Conservation (phyloP, 768 basidiomycete genomes). For the Pholiota microspora region DNA sequence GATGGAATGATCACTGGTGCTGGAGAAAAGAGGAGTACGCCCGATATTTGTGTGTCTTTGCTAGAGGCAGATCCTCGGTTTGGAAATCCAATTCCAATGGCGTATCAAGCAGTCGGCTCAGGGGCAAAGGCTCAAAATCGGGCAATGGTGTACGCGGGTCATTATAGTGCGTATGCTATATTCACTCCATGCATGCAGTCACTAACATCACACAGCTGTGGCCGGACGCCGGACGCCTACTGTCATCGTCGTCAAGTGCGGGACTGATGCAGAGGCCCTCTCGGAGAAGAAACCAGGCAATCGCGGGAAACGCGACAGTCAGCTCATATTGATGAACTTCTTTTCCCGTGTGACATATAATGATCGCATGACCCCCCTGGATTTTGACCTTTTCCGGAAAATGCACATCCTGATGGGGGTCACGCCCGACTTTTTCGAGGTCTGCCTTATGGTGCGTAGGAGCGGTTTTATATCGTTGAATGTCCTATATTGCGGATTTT, state of each 20-base stretch:
- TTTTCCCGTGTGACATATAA: conserved; percentile 99
- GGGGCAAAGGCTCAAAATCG: conserved; percentile 90
- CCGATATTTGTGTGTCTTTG: conserved; percentile 91
- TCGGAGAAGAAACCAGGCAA: conserved; percentile 95
- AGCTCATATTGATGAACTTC: conserved; percentile 99
- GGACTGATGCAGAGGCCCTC: conserved; percentile 79
- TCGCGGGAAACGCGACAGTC: conserved; percentile 97
- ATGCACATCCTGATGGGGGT: conserved; percentile 97
- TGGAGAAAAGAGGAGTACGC: conserved; percentile 94
- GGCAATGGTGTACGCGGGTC: conserved; percentile 99
- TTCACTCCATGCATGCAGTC: background rate
- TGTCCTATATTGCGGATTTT: background rate
- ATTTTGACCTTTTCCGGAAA: conserved; percentile 98
- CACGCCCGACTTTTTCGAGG: conserved; percentile 98
- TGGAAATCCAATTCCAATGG: conserved; percentile 95
- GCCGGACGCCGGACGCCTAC: conserved; percentile 92
- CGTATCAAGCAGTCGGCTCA: conserved; percentile 85
- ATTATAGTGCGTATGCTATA: conserved; percentile 74
- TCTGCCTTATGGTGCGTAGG: conserved; percentile 85
- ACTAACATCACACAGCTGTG: conserved; percentile 45
- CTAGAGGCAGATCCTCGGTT: conserved; percentile 94
- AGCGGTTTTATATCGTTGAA: background rate
- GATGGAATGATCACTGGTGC: conserved; percentile 99
- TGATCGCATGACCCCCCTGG: conserved; percentile 96
- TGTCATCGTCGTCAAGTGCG: conserved; percentile 94